Evolutionary conservation across 371 early-diverging fungal species (phyloP), one percentile per base, ranked within the genome.

Genomic region (Mucor circinelloides): DNA sequence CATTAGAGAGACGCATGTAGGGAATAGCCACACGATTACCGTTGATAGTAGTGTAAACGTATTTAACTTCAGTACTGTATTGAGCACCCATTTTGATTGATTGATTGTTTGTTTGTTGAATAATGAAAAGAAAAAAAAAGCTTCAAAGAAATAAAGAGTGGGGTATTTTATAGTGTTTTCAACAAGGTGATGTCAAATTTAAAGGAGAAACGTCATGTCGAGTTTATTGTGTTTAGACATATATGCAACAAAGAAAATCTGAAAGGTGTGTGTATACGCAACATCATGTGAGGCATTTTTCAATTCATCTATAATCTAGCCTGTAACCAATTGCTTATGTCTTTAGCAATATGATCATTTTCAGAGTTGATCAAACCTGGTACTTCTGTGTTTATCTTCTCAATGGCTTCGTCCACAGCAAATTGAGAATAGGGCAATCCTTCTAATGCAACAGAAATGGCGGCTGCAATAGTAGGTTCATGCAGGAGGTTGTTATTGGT

Each of bases 371-470:
- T 72, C 0, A 82, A 52, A 23, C 79, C 82, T 3, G 82, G 82
- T 44, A 82, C 72, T 27, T 82, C 70, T 12, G 27, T 25, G 17
- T 79, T 66, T 54, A 87, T 80, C 38, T 84, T 81, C 60, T 79
- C 72, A 21, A 86, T 77, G 19, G 85, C 86, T 64, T 83, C 87
- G 62, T 88, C 78, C 85, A 97, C 93, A 17, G 93, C 94, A 42
- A 88, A 80, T 58, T 91, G 86, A 21, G 79, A 74, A 64, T 82
- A 82, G 34, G 62, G 74, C 28, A 76, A 70, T 6, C 77, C 81
- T 75, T 72, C 66, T 36, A 83, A 48, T 5, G 81, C 81, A 23
- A 77, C 76, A 27, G 72, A 67, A 2, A 83, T 64, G 1, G 80
- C 84, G 19, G 81, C 73, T 9, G 77, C 52, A 17, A 83, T 66